These are phyloP conservation scores for Trichocomaceae sp. DNA, from an alignment of 2,329 filamentous ascomycete genomes.

Conservation along the genomic window DNA sequence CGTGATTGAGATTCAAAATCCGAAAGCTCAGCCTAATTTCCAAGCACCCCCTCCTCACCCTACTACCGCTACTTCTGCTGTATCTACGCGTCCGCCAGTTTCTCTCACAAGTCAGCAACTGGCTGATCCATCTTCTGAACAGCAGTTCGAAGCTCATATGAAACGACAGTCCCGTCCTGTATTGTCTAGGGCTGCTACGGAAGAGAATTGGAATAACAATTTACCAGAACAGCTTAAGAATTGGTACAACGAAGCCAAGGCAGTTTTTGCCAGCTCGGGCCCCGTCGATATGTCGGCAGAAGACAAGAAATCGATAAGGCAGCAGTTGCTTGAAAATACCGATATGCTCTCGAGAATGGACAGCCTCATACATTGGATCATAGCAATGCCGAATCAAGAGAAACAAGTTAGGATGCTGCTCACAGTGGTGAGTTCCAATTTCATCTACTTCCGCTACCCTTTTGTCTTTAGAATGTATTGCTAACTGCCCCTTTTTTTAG, in stretches of 20 bases:
- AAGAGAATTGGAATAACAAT: constrained; percentile 35
- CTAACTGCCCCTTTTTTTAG: constrained; percentile 17
- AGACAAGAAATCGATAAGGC: constrained; percentile 32
- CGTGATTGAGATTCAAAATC: constrained; percentile 37
- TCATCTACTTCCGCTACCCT: neutral
- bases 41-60: constrained; percentile 20
- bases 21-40: constrained; percentile 25
- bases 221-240: constrained; percentile 35
- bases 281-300: constrained; percentile 33
- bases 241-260: constrained; percentile 32
- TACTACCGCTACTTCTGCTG: constrained; percentile 16
- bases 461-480: neutral
- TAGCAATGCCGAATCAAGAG: constrained; percentile 36
- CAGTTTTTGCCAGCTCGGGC: constrained; percentile 23
- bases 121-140: constrained; percentile 36
- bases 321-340: constrained; percentile 35
- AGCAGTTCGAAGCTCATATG: constrained; percentile 33
- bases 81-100: constrained; percentile 19
- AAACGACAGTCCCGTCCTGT: constrained; percentile 29
- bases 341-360: constrained; percentile 41
- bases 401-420: constrained; percentile 31
- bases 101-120: constrained; percentile 31
- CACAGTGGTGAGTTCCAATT: constrained; percentile 28
- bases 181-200: constrained; percentile 27
- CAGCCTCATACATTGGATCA: constrained; percentile 34